Conservation (phyloP, 2,329 filamentous ascomycete genomes). For the Cryphonectria carpinicola region DNA sequence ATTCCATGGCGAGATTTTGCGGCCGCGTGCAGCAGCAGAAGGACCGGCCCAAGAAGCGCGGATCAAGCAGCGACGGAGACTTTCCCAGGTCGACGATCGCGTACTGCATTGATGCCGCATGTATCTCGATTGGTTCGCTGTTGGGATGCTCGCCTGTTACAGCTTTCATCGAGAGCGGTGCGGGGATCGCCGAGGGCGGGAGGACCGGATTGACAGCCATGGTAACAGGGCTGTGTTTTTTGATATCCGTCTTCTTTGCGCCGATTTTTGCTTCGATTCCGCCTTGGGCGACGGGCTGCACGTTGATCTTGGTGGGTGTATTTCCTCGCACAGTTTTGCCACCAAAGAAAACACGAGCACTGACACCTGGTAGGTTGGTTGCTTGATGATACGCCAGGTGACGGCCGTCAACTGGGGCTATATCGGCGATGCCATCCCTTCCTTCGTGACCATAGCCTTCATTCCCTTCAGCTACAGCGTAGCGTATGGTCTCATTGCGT, state of each 20-base stretch:
- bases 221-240: constrained; percentile 78
- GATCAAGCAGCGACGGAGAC: constrained; percentile 62
- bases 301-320: constrained; percentile 66
- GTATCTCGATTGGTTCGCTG: constrained; percentile 73
- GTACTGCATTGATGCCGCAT: constrained; percentile 72
- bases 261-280: constrained; percentile 90
- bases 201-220: constrained; percentile 85
- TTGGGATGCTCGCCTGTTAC: constrained; percentile 82
- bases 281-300: constrained; percentile 86
- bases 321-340: neutral
- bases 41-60: constrained; percentile 48
- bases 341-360: neutral
- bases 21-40: constrained; percentile 49
- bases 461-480: constrained; percentile 82
- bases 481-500: constrained; percentile 76
- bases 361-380: constrained; percentile 55
- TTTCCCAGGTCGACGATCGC: constrained; percentile 85
- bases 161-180: constrained; percentile 86
- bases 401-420: constrained; percentile 78
- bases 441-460: constrained; percentile 74
- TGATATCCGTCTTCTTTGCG: constrained; percentile 86
- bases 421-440: constrained; percentile 74
- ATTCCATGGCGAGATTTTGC: constrained; percentile 80
- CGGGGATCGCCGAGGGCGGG: constrained; percentile 86
- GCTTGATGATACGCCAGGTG: constrained; percentile 77